Conservation (phyloP, 1,139 yeast genomes). For the Pneumocystis jirovecii region DNA sequence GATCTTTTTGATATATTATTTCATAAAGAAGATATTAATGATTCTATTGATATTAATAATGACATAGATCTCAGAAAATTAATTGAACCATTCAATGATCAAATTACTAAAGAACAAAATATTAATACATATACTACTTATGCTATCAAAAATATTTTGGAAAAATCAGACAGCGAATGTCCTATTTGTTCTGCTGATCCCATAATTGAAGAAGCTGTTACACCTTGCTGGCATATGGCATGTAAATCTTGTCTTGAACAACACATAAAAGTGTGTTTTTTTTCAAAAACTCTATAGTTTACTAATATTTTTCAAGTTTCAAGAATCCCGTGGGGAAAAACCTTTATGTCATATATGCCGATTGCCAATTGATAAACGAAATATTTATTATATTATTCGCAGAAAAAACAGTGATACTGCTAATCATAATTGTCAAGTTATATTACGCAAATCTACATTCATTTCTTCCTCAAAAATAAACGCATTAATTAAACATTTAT, state of each 20-base stretch:
- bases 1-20: slow-evolving; percentile 7
- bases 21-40: slow-evolving; percentile 2
- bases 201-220: slow-evolving; percentile 42
- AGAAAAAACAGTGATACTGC: slow-evolving; percentile 3
- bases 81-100: slow-evolving; percentile 15
- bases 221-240: slow-evolving; percentile 70
- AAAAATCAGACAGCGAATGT: slow-evolving; percentile 52
- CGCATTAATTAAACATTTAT: slow-evolving; percentile 50
- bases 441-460: slow-evolving; percentile 14
- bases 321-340: slow-evolving; percentile 20
- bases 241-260: slow-evolving; percentile 63
- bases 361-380: slow-evolving; percentile 19
- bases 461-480: slow-evolving; percentile 52
- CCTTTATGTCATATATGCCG: slow-evolving; percentile 30
- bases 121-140: slow-evolving; percentile 25
- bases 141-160: slow-evolving; percentile 24
- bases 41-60: slow-evolving; percentile 11
- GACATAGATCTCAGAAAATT: slow-evolving; percentile 18
- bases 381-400: slow-evolving; percentile 21
- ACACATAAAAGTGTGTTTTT: slow-evolving; percentile 33
- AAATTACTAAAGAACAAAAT: slow-evolving; percentile 14
- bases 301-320: slow-evolving; percentile 18
- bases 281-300: neutral
- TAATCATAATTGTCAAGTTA: slow-evolving; percentile 19
- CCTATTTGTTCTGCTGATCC: slow-evolving; percentile 68